A percentile compares a stretch with the other conserved stretches of the same genome.
phyloP scores from a whole-genome alignment of 1,139 yeast species.

The Kodamaea sp. region DNA sequence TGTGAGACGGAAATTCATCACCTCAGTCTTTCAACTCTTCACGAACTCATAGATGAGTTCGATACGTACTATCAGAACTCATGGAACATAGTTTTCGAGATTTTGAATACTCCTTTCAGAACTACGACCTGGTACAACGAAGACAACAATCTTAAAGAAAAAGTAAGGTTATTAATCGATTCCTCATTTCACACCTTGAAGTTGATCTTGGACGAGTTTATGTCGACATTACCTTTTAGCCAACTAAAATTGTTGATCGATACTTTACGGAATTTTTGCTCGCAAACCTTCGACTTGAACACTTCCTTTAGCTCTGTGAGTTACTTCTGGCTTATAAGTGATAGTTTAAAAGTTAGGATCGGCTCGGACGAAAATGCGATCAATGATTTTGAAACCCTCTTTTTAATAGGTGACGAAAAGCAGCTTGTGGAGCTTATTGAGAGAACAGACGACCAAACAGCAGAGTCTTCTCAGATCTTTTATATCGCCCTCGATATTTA shows the following conservation, averaged over 20 bases:
- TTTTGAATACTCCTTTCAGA: constrained; percentile 68
- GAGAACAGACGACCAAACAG: constrained; percentile 1
- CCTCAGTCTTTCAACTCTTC: constrained; percentile 60
- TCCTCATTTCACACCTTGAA: constrained; percentile 80
- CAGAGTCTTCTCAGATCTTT: constrained; percentile 16
- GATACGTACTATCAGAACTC: constrained; percentile 55
- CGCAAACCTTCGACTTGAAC: constrained; percentile 72
- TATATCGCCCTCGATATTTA: constrained; percentile 59
- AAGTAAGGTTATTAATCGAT: constrained; percentile 50
- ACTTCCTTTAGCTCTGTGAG: constrained; percentile 89
- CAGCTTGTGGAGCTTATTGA: constrained; percentile 14
- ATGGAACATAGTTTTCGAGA: constrained; percentile 72
- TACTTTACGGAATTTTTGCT: constrained; percentile 68
- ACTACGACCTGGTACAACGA: constrained; percentile 21
- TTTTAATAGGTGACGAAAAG: constrained; percentile 16
- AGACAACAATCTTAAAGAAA: constrained; percentile 38
- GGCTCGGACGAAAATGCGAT: constrained; percentile 1
- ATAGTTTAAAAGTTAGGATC: constrained; percentile 51
- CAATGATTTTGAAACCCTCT: constrained; percentile 2
- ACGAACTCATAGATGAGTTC: constrained; percentile 71
- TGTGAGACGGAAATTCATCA: constrained; percentile 70
- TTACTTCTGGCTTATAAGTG: constrained; percentile 89
- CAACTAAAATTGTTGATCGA: constrained; percentile 68
- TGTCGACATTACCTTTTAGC: constrained; percentile 64
- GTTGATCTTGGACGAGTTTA: constrained; percentile 79